A percentile compares a stretch with the other conserved stretches of the same genome.
These are phyloP conservation scores for Coemansia sp. DNA, from an alignment of 192 early-diverging fungal species.

Conservation along the genomic window DNA sequence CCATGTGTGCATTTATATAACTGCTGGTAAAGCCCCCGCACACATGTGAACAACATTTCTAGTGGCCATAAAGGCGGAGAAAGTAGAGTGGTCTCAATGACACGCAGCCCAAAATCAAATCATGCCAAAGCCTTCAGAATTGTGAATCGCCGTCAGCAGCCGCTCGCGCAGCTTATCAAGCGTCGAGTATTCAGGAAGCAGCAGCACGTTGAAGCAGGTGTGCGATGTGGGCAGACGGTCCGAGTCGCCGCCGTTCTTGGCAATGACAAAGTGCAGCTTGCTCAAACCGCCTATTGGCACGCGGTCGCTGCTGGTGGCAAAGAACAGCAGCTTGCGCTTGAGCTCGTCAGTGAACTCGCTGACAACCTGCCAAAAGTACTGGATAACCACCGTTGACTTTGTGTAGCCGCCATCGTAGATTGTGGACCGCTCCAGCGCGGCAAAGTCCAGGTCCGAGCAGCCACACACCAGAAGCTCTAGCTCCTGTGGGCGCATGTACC, in stretches of 20 bases:
- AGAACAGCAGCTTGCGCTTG: slow-evolving; percentile 83
- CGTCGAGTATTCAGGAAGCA: slow-evolving; percentile 77
- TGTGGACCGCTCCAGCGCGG: slow-evolving; percentile 70
- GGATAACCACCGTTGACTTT: slow-evolving; percentile 60
- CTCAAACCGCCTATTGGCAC: slow-evolving; percentile 85
- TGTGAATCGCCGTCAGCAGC: slow-evolving; percentile 74
- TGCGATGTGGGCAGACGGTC: slow-evolving; percentile 88
- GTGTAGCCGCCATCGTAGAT: slow-evolving; percentile 85
- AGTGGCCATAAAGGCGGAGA: neutral
- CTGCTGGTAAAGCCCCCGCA: neutral
- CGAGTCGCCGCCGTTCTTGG: slow-evolving; percentile 80
- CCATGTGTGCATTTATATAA: neutral
- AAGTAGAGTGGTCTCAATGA: neutral
- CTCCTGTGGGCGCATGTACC: slow-evolving; percentile 84
- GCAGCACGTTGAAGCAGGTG: slow-evolving; percentile 89
- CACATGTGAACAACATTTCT: neutral
- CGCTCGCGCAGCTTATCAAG: slow-evolving; percentile 77
- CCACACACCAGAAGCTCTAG: slow-evolving; percentile 87
- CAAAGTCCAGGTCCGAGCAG: slow-evolving; percentile 78
- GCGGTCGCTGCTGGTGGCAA: slow-evolving; percentile 88
- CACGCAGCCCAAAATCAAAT: slow-evolving; percentile 44
- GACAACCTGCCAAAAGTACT: slow-evolving; percentile 86
- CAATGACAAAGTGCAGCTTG: slow-evolving; percentile 82
- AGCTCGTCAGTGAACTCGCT: slow-evolving; percentile 76
- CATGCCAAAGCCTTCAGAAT: slow-evolving; percentile 79